These are phyloP conservation scores for Taphrina deformans DNA, from an alignment of 1,139 yeast genomes.

Conservation along the genomic window DNA sequence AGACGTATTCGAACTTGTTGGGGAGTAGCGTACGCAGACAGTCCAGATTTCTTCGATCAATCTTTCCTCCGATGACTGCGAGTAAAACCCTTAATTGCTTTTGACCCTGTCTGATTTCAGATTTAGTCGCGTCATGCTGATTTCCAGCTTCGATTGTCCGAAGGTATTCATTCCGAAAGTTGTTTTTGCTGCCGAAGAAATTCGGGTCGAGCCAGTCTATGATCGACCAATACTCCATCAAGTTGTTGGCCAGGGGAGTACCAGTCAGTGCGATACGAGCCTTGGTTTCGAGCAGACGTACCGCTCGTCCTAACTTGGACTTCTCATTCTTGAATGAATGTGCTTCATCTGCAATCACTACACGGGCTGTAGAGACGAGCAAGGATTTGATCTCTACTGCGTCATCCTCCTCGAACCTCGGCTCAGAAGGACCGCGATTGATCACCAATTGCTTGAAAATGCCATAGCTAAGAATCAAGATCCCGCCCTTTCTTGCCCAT, in stretches of 20 bases:
- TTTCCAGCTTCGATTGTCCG: constrained; percentile 96
- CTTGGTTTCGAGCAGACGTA: constrained; percentile 78
- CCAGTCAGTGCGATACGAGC: constrained; percentile 87
- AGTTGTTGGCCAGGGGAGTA: constrained; percentile 92
- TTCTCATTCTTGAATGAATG: constrained; percentile 96
- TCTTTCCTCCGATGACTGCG: constrained; percentile 84
- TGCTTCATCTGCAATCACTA: constrained; percentile 81
- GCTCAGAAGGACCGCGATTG: constrained; percentile 42
- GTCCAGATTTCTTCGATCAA: constrained; percentile 78
- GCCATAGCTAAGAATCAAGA: constrained; percentile 85
- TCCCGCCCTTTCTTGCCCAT: constrained; percentile 66
- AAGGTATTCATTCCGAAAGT: constrained; percentile 87
- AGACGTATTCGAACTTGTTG: constrained; percentile 83
- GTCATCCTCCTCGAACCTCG: constrained; percentile 76
- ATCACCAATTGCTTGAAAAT: constrained; percentile 72
- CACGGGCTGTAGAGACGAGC: not conserved
- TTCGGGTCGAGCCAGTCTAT: constrained; percentile 97
- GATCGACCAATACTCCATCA: constrained; percentile 87
- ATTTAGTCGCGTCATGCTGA: constrained; percentile 92
- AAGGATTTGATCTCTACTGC: constrained; percentile 45
- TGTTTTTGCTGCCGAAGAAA: constrained; percentile 87
- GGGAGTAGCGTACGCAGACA: constrained; percentile 97
- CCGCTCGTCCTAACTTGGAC: constrained; percentile 77
- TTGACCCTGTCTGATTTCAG: constrained; percentile 94
- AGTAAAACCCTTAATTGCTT: constrained; percentile 90